Base-by-base conservation (phyloP, 257 asterid species). In the Lithospermum erythrorhizon region DNA sequence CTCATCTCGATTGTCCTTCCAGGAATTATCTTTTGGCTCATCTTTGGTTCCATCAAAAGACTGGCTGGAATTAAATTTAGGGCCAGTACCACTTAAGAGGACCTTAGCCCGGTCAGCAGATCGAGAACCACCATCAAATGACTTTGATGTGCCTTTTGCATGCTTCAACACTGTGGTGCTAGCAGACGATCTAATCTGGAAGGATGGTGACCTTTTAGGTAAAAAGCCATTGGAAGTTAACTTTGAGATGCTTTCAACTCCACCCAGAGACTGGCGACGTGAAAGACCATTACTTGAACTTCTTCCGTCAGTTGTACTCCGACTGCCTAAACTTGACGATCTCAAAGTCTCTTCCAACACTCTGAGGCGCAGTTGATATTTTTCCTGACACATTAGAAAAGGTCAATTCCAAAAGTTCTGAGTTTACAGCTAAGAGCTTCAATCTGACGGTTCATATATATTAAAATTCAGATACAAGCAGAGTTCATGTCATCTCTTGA, bases 141-240 rank as follows among this genome's bases (percentile, higher is more conserved):
- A 90, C 80, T 86, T 90, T 24, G 98, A 90, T 69, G 98, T 85
- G 68, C 95, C 96, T 78, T 90, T 90, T 35, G 96, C 98, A 72
- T 90, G 87, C 78, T 87, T 90, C 79, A 88, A 74, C 58, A 90
- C 87, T 18, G 95, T 56, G 78, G 95, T 83, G 79, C 87, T 84
- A 56, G 91, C 87, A 65, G 95, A 83, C 49, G 98, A 90, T 76
- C 96, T 86, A 66, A 82, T 35, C 73, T 83, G 91, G 73, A 87
- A 85, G 58, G 98, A 90, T 41, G 95, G 98, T 49, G 95, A 85
- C 71, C 95, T 79, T 80, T 87, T 90, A 49, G 96, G 94, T 71
- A 85, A 76, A 58, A 90, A 81, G n/a, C 95, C 96, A 78, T 83
- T 85, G 64, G 94, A 82, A 49, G 88, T 76, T 73, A 81, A 71